A percentile compares a stretch with the other conserved stretches of the same genome.
phyloP scores from a whole-genome alignment of 2,329 filamentous ascomycete species.

The Pseudogymnoascus verrucosus region DNA sequence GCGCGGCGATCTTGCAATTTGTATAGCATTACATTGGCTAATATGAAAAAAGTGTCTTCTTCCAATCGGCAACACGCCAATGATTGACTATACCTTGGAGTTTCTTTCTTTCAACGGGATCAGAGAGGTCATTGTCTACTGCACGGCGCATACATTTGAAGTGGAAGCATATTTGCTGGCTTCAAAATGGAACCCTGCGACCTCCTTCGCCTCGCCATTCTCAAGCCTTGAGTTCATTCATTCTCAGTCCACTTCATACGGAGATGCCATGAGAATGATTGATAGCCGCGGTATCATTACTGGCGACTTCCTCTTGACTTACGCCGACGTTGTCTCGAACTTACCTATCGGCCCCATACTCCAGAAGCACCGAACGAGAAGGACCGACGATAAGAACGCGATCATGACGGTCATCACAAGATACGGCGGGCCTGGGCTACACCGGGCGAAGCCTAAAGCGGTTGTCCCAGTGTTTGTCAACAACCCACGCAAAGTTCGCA shows the following conservation, averaged over 20 bases:
- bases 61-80: slow-evolving; percentile 82
- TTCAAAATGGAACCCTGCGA: slow-evolving; percentile 66
- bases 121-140: slow-evolving; percentile 90
- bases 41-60: slow-evolving; percentile 66
- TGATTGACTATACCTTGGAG: slow-evolving; percentile 96
- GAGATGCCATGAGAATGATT: slow-evolving; percentile 89
- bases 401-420: slow-evolving; percentile 96
- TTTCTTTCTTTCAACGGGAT: slow-evolving; percentile 93
- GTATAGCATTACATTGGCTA: slow-evolving; percentile 19
- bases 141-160: slow-evolving; percentile 75
- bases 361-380: slow-evolving; percentile 69
- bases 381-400: slow-evolving; percentile 79
- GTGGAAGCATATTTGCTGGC: slow-evolving; percentile 78
- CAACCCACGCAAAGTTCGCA: slow-evolving; percentile 70
- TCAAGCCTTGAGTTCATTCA: slow-evolving; percentile 74
- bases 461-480: slow-evolving; percentile 79
- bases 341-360: slow-evolving; percentile 74
- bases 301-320: slow-evolving; percentile 86
- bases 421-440: slow-evolving; percentile 59
- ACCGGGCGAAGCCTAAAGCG: slow-evolving; percentile 69
- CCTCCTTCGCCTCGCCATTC: slow-evolving; percentile 65
- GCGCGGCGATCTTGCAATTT: neutral
- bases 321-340: slow-evolving; percentile 88
- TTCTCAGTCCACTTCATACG: slow-evolving; percentile 75
- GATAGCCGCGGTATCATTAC: slow-evolving; percentile 78